These are phyloP conservation scores for Beverwykella pulmonaria DNA, from an alignment of 495 filamentous ascomycete genomes.

Conservation along the genomic window DNA sequence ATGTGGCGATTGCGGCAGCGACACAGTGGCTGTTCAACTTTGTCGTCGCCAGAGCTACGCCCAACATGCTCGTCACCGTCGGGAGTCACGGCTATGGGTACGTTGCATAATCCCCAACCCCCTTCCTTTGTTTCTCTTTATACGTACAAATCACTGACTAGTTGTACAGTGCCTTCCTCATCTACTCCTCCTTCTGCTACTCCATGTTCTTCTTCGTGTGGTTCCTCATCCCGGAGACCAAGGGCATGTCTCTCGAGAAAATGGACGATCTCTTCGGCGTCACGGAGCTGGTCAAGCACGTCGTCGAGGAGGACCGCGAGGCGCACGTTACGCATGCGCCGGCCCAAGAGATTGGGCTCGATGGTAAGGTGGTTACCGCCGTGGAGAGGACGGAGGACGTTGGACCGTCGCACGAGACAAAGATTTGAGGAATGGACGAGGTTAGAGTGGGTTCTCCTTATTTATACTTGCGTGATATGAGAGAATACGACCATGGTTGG, in stretches of 20 bases:
- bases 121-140: background rate
- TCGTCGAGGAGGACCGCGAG: slow-evolving; percentile 30
- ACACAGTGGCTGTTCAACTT: slow-evolving; percentile 50
- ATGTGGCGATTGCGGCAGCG: slow-evolving; percentile 44
- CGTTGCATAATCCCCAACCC: slow-evolving; percentile 4
- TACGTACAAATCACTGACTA: background rate
- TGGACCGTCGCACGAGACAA: background rate
- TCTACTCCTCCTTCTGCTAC: slow-evolving; percentile 42
- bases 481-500: too few species aligned
- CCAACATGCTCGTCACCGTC: slow-evolving; percentile 40
- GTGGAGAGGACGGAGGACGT: slow-evolving; percentile 19
- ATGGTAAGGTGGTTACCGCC: slow-evolving; percentile 17
- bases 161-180: slow-evolving; percentile 35
- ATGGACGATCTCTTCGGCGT: slow-evolving; percentile 48
- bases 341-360: slow-evolving; percentile 13
- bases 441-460: too few species aligned
- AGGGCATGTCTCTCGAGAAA: slow-evolving; percentile 41
- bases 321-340: slow-evolving; percentile 1
- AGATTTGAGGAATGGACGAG: too few species aligned
- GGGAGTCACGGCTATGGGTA: slow-evolving; percentile 42
- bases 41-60: slow-evolving; percentile 43
- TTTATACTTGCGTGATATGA: too few species aligned
- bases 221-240: slow-evolving; percentile 46
- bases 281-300: slow-evolving; percentile 36
- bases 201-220: slow-evolving; percentile 42